Evolutionary conservation across 1,284 basidiomycete genomes (phyloP), one percentile per base, ranked within the genome.

Genomic region (Apiotrichum gracile): DNA sequence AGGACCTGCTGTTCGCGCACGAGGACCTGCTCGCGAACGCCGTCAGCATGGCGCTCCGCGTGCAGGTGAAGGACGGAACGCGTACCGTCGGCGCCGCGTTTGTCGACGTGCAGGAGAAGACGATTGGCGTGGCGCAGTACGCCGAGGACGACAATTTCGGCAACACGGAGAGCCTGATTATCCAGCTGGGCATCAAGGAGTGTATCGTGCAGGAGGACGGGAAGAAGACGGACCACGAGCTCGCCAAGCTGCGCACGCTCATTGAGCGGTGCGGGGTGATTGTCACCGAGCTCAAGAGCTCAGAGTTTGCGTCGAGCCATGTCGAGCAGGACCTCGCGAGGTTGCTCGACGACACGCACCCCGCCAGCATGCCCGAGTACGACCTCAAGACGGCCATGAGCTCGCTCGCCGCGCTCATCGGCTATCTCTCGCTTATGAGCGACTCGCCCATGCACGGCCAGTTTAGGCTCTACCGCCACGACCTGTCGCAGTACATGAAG

Each of bases 161-260:
- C 1, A 98, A 98, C 68, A 87, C 87, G 4, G 94, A 98, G 80
- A 93, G 91, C 4, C 81, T 98, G 16, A 78, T 97, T 44, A 97
- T 98, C 57, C 96, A 98, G 73, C 82, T 98, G 1, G 93, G 91
- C 3, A 91, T 93, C 41, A 98, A 98, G 72, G 96, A 99, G 74
- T 92, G 90, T 29, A 61, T 83, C 34, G 55, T 83, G 8, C 77
- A 80, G n/a, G 73, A 72, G 3, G 78, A 81, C 59, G 80, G 80
- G 47, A 79, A 79, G 58, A 53, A 62, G 38, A 70, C 70, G 31
- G 91, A 97, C 69, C 79, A 91, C 55, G 93, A 98, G 61, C 76
- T 93, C 27, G 83, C 82, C 61, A 94, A 93, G 70, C 78, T 96
- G 37, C 85, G 84, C 65, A 84, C 84, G 24, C 83, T 92, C 37